These are phyloP conservation scores for Microthyrium microscopicum DNA, from an alignment of 2,329 filamentous ascomycete genomes.

Conservation along the genomic window DNA sequence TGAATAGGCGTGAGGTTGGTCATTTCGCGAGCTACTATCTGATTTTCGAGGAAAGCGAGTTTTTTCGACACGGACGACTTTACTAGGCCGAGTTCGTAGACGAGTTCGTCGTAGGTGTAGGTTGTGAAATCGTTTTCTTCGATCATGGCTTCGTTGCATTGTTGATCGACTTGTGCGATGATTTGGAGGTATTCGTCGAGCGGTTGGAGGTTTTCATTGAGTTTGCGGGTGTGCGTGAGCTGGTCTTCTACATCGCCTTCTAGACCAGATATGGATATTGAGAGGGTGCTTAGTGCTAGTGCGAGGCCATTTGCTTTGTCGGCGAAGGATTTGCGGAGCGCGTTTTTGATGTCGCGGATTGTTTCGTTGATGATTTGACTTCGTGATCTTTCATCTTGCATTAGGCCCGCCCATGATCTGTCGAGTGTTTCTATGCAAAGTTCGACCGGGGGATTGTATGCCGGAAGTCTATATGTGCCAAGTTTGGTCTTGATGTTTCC, in stretches of 20 bases:
- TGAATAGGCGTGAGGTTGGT: constrained; percentile 97
- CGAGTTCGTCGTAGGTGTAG: constrained; percentile 91
- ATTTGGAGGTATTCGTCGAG: constrained; percentile 83
- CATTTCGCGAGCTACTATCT: constrained; percentile 96
- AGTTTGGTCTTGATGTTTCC: constrained; percentile 99
- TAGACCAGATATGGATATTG: constrained; percentile 85
- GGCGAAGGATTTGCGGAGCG: constrained; percentile 77
- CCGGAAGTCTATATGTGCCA: constrained; percentile 77
- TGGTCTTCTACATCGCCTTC: constrained; percentile 97
- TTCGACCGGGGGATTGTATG: constrained; percentile 79
- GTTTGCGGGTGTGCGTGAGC: constrained; percentile 65
- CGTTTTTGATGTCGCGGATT: constrained; percentile 97
- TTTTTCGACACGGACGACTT: constrained; percentile 91
- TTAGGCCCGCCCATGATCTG: constrained; percentile 60
- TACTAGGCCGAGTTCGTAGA: constrained; percentile 83
- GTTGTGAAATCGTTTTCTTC: constrained; percentile 99
- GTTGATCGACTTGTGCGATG: constrained; percentile 69
- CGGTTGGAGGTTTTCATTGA: constrained; percentile 72
- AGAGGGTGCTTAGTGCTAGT: constrained; percentile 83
- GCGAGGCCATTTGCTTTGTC: constrained; percentile 99
- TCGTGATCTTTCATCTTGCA: constrained; percentile 69
- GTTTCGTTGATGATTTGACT: constrained; percentile 96
- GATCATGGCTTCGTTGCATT: constrained; percentile 92
- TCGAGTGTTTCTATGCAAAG: constrained; percentile 72
- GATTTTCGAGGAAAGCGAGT: constrained; percentile 89